Evolutionary conservation across 2,329 filamentous ascomycete genomes (phyloP).

Genomic region (Aspergillus persii): DNA sequence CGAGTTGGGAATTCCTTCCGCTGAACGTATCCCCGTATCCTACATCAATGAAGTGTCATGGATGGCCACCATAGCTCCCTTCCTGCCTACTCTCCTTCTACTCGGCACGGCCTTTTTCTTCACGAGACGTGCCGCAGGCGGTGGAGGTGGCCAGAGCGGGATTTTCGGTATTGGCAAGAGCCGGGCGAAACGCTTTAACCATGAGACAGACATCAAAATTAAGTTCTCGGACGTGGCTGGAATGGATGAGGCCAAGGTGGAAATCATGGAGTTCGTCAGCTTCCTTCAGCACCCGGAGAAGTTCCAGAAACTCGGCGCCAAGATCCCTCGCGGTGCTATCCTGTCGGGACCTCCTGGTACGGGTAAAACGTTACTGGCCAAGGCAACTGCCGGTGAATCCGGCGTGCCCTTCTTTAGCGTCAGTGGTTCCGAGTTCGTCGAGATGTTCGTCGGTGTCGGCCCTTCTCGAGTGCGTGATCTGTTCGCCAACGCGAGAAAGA

Average conservation of each 20-base stretch:
- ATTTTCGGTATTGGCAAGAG: constrained; percentile 97
- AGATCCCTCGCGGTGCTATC: constrained; percentile 96
- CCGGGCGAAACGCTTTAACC: constrained; percentile 94
- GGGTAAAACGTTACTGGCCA: constrained; percentile 95
- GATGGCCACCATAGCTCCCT: constrained; percentile 70
- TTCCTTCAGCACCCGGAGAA: constrained; percentile 92
- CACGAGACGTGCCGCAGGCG: constrained; percentile 69
- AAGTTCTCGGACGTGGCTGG: constrained; percentile 97
- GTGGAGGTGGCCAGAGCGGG: constrained; percentile 65
- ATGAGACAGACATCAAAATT: constrained; percentile 92
- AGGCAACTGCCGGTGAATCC: constrained; percentile 95
- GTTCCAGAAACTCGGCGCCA: constrained; percentile 91
- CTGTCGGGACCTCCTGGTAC: constrained; percentile 97
- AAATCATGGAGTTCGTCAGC: constrained; percentile 99
- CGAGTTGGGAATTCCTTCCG: constrained; percentile 78
- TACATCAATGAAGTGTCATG: constrained; percentile 76
- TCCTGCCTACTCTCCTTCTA: constrained; percentile 83
- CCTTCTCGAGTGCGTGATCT: constrained; percentile 92
- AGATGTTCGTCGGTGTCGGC: constrained; percentile 99
- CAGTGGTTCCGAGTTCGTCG: constrained; percentile 96
- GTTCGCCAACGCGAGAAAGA: constrained; percentile 92
- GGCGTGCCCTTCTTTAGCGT: constrained; percentile 97
- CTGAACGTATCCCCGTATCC: constrained; percentile 89
- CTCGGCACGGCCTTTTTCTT: constrained; percentile 80
- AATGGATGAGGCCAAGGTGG: constrained; percentile 95